Evolutionary conservation across 1,139 yeast genomes (phyloP), one percentile per base, ranked within the genome.

Genomic region (Yamadazyma atlantica): DNA sequence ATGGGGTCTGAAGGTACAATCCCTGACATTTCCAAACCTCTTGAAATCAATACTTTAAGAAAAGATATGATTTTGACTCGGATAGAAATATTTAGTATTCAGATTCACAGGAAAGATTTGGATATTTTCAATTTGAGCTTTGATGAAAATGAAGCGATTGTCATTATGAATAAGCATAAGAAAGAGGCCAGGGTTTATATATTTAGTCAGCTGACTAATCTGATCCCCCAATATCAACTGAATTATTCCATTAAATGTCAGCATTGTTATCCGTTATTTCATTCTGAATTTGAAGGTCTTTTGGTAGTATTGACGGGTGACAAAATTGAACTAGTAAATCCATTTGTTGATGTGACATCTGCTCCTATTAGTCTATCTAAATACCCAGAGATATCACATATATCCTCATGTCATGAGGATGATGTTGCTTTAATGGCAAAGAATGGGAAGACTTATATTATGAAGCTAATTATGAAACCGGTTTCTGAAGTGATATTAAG

Each of bases 11-110:
- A 65, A 25, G 48, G 63, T 3, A 60, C 66, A 4, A 55, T 60
- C 21, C 46, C 63, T 4, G 72, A 66, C 17, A 44, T 55, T 2
- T 34, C 57, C 18, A 63, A 57, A 37, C 41, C 54, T 4, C 38
- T 52, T 9, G 71, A 66, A 29, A 49, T 55, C 18, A 54, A 61
- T 11, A 48, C 55, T 3, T 58, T 78, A 31, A 62, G 77, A 32
- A 85, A 84, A 48, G 95, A 87, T 55, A 72, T 83, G 54, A 79
- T 83, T 14, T 62, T 86, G 42, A 80, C 89, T 0, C 76, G 73
- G 48, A 60, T 85, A 5, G 83, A 80, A 23, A 60, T 75, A 0
- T 57, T 76, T 16, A 60, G 62, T 13, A 48, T 62, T 15, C 55
- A 56, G 13, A 58, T 60, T 6, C 55, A 60, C 19, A 42, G 55